Percentiles rank a stretch among this genome's conserved stretches.
phyloP scores from a whole-genome alignment of 2,329 filamentous ascomycete genomes.

The Fusarium anthophilum region DNA sequence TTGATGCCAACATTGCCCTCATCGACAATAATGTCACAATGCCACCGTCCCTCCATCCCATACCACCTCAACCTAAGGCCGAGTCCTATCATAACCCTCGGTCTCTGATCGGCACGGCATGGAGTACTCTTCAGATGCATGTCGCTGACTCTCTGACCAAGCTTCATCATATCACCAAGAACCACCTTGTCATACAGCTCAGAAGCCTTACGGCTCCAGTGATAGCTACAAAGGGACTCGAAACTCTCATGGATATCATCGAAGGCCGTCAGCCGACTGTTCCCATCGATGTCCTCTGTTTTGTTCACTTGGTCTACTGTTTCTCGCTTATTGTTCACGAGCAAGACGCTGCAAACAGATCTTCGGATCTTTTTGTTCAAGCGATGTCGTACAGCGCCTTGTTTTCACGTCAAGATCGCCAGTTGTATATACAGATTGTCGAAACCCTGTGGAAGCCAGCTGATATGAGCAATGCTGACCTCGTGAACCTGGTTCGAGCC shows the following conservation, averaged over 20 bases:
- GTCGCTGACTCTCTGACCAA: constrained; percentile 56
- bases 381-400: constrained; percentile 55
- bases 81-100: constrained; percentile 41
- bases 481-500: constrained; percentile 42
- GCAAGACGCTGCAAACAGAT: constrained; percentile 49
- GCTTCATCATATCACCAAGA: constrained; percentile 51
- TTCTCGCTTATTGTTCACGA: constrained; percentile 59
- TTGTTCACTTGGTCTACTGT: constrained; percentile 62
- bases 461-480: constrained; percentile 43
- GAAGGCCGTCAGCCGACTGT: constrained; percentile 50
- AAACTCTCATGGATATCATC: constrained; percentile 52
- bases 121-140: constrained; percentile 58
- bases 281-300: constrained; percentile 58
- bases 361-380: constrained; percentile 57
- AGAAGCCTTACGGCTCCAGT: constrained; percentile 49
- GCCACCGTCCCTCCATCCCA: constrained; percentile 12
- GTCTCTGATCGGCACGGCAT: constrained; percentile 54
- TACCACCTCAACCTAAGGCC: constrained; percentile 33
- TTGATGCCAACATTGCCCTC: constrained; percentile 51
- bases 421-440: constrained; percentile 56
- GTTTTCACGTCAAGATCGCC: constrained; percentile 50
- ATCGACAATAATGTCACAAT: constrained; percentile 44
- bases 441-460: constrained; percentile 60
- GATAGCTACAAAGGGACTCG: constrained; percentile 55
- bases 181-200: constrained; percentile 54